Evolutionary conservation across 1,139 yeast species (phyloP), one percentile per base, ranked within the genome.

Genomic region (Yamadazyma triangularis): DNA sequence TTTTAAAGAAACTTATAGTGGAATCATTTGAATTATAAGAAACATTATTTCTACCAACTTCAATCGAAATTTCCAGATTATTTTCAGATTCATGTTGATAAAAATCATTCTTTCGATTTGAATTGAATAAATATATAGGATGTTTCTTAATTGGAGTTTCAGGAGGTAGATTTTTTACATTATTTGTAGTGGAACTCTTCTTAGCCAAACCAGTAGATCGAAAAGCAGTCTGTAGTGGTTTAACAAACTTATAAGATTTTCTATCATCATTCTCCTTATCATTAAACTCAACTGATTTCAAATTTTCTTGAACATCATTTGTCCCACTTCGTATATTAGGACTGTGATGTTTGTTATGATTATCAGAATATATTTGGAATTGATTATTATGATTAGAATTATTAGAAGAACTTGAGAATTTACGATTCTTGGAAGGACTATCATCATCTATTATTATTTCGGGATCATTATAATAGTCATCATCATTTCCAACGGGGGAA

Each of bases 141-240:
- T 66, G 69, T 46, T 72, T 73, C 49, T 85, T 86, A 48, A 87
- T 81, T 0, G 95, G 95, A 0, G 95, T 86, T 43, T 86, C 95
- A 0, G 95, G 95, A 32, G 72, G 72, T 15, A 62, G 47, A 26
- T 68, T 62, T 25, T 58, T 48, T 36, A 62, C 50, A 40, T 35
- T 38, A 23, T 25, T 35, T 2, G 34, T 27, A 7, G 41, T 13
- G 33, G 78, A 73, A 40, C 75, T 78, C 58, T 86, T 86, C 38
- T 89, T 83, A 36, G 80, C 55, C 26, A 86, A 61, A 0, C 95
- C 95, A 0, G 84, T 64, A 4, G 91, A 76, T 55, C 77, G 71
- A 53, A 87, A 87, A 10, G 93, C 95, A 0, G 91, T 80, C 51
- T 85, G 95, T 28, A 85, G 65, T 4, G 96, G 95, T 50, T 82